Evolutionary conservation across 768 basidiomycete genomes (phyloP).

Genomic region (Daedaleopsis sinensis): DNA sequence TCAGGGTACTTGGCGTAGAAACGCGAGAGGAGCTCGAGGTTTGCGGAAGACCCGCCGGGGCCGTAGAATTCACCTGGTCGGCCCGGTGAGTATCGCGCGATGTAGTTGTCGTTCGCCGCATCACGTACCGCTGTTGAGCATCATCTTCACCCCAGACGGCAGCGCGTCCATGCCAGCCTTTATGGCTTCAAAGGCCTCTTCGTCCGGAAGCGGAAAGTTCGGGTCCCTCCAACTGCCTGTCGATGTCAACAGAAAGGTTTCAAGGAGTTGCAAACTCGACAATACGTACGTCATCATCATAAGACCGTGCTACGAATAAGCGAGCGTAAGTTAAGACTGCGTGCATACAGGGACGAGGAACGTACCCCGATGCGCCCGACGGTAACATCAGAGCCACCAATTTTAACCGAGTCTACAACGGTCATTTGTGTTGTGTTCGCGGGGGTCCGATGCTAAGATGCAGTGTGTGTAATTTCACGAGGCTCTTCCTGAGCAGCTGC

Average conservation of each 20-base stretch:
- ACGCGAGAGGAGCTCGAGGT: slow-evolving; percentile 49
- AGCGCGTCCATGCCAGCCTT: slow-evolving; percentile 49
- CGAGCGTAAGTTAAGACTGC: too few relatives aligned
- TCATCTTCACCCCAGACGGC: slow-evolving; percentile 46
- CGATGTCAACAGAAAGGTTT: background rate
- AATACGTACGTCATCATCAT: slow-evolving; percentile 56
- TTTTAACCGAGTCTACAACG: too few relatives aligned
- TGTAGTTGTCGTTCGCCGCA: too few relatives aligned
- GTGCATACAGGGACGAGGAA: too few relatives aligned
- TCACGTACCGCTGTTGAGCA: slow-evolving; percentile 51
- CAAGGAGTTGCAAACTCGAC: too few relatives aligned
- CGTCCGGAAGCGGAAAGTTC: slow-evolving; percentile 43
- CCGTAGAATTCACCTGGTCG: slow-evolving; percentile 63
- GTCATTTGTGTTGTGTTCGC: too few relatives aligned
- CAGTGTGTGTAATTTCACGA: too few relatives aligned
- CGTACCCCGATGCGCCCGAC: too few relatives aligned
- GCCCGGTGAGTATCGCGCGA: too few relatives aligned
- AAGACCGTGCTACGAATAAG: slow-evolving; percentile 56
- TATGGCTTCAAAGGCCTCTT: slow-evolving; percentile 63
- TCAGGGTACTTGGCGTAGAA: slow-evolving; percentile 52
- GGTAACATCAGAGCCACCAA: too few relatives aligned
- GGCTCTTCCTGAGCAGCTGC: too few relatives aligned
- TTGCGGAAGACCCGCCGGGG: slow-evolving; percentile 39
- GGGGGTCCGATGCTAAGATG: too few relatives aligned
- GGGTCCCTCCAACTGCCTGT: background rate